Percentiles rank a stretch among this genome's conserved stretches.
Evolutionary conservation across 805 yeast species (phyloP).

Genomic region (Nakazawaea laoshanensis): DNA sequence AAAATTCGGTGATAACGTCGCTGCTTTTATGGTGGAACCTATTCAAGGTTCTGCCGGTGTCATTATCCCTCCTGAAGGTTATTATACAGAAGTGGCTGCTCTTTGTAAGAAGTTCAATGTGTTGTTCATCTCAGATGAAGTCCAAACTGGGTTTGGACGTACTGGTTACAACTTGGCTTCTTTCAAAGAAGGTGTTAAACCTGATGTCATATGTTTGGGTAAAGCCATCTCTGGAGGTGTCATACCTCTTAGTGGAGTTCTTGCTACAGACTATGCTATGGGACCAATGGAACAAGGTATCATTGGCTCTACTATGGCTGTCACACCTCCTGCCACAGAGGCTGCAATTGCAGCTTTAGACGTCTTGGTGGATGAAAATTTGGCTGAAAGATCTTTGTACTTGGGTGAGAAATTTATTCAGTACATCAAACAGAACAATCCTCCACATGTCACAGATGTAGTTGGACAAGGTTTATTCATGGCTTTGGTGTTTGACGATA

Average conservation of each 20-base stretch:
- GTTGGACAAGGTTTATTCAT: constrained; percentile 18
- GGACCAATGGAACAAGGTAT: constrained; percentile 16
- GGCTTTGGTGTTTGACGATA: constrained; percentile 15
- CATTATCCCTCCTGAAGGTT: constrained; percentile 18
- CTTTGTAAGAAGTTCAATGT: constrained; percentile 19
- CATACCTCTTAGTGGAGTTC: constrained; percentile 18
- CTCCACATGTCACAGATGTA: constrained; percentile 13
- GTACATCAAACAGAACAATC: constrained; percentile 11
- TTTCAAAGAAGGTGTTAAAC: constrained; percentile 16
- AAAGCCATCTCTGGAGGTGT: constrained; percentile 20
- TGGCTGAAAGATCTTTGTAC: constrained; percentile 13
- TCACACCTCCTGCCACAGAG: constrained; percentile 20
- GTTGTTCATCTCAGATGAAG: constrained; percentile 20
- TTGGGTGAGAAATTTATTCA: constrained; percentile 15
- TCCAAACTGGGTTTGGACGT: constrained; percentile 22
- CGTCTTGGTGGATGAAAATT: constrained; percentile 18
- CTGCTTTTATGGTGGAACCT: constrained; percentile 21
- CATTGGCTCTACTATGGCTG: constrained; percentile 22
- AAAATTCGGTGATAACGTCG: constrained; percentile 15
- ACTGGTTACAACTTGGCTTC: constrained; percentile 16
- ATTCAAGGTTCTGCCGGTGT: constrained; percentile 23
- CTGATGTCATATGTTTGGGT: constrained; percentile 21
- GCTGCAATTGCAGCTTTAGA: constrained; percentile 21
- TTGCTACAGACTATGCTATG: constrained; percentile 17
- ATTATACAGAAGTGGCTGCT: constrained; percentile 13